Evolutionary conservation across 192 early-diverging fungal genomes (phyloP).

Genomic region (Entomortierella chlamydospora): DNA sequence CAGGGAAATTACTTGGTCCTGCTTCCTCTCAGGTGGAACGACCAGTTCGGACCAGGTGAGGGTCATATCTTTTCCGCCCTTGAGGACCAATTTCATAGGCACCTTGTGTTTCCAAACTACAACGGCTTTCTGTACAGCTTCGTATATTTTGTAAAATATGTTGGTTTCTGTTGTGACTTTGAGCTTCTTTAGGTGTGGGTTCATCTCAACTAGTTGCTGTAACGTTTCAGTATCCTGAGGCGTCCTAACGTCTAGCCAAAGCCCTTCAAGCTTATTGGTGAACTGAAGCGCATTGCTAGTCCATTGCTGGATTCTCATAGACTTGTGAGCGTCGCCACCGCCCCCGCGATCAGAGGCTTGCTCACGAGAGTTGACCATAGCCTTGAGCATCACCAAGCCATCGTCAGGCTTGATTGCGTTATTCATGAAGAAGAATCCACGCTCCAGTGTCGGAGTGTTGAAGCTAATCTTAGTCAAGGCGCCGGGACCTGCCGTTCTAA

Average conservation of each 20-base stretch:
- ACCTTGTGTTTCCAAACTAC: background rate
- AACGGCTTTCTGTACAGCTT: conserved; percentile 2
- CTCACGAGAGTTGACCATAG: conserved; percentile 13
- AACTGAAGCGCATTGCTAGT: conserved; percentile 1
- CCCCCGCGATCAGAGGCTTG: background rate
- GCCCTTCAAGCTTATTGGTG: conserved; percentile 18
- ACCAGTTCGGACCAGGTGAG: conserved; percentile 13
- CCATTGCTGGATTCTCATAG: conserved; percentile 16
- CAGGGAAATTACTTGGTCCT: conserved; percentile 3
- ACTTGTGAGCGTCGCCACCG: conserved; percentile 1
- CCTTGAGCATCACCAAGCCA: conserved; percentile 12
- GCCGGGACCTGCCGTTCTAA: conserved; percentile 10
- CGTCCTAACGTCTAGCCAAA: conserved; percentile 14
- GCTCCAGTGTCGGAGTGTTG: conserved; percentile 12
- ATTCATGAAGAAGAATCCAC: conserved; percentile 18
- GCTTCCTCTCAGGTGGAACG: background rate
- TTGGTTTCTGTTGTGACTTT: conserved; percentile 9
- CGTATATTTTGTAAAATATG: conserved; percentile 18
- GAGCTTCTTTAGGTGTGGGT: conserved; percentile 14
- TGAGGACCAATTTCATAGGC: conserved; percentile 1
- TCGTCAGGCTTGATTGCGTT: conserved; percentile 11
- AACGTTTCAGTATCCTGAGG: background rate
- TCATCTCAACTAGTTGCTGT: conserved; percentile 13
- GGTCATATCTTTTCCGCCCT: background rate
- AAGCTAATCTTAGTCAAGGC: conserved; percentile 16